Percentiles rank a stretch among this genome's conserved stretches.
Evolutionary conservation across 805 yeast species (phyloP).

Genomic region (Candida boleticola): DNA sequence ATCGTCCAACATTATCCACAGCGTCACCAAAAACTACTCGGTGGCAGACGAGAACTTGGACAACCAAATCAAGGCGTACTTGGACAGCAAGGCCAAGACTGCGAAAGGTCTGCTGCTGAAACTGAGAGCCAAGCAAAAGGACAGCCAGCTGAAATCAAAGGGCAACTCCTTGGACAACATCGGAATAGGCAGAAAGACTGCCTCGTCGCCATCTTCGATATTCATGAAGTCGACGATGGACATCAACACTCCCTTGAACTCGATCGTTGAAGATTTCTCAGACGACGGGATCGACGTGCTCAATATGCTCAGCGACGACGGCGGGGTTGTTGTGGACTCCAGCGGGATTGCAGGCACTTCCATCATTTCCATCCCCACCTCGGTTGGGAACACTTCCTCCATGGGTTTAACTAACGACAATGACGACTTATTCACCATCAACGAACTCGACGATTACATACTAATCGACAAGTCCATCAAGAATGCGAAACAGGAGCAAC

Average conservation of each 20-base stretch:
- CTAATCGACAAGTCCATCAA: constrained; percentile 1
- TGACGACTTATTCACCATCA: neutral
- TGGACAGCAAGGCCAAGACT: constrained; percentile 17
- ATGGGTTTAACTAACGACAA: neutral
- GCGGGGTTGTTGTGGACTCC: neutral
- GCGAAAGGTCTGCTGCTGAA: constrained; percentile 1
- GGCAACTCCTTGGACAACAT: neutral
- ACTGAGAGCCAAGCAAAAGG: neutral
- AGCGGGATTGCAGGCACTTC: neutral
- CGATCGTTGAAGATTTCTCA: constrained; percentile 4
- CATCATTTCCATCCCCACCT: neutral
- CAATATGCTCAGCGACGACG: constrained; percentile 1
- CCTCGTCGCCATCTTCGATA: neutral
- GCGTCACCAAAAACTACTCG: constrained; percentile 32
- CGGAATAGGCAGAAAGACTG: neutral
- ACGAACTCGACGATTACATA: constrained; percentile 5
- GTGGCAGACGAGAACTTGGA: constrained; percentile 15
- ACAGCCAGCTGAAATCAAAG: constrained; percentile 1
- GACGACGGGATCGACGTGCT: constrained; percentile 2
- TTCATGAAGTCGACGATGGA: neutral
- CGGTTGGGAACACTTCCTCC: neutral
- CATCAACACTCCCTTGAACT: neutral
- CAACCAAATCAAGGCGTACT: constrained; percentile 22
- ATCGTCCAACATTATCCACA: constrained; percentile 35
- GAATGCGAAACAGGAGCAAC: too few relatives aligned